Base-by-base conservation (phyloP, 768 basidiomycete genomes). In the Terana coerulea region DNA sequence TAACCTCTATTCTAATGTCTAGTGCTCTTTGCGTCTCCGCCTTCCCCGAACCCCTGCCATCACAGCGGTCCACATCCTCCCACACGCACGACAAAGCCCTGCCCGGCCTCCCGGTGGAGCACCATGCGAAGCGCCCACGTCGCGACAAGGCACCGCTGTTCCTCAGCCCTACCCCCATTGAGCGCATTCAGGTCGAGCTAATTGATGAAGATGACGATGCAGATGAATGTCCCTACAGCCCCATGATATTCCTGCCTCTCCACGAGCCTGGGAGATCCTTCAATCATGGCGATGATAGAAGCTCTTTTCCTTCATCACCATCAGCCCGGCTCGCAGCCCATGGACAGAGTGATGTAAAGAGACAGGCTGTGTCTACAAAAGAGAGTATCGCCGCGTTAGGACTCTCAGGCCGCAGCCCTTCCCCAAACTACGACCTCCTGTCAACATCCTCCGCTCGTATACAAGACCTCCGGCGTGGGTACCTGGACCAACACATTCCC, bases 281-380 rank as follows among this genome's bases (percentile, higher is more conserved):
- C 36, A n/a, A 51, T 37, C 37, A 34, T 14, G 12, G n/a, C 14
- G 21, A 7, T 49, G 37, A 47, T 43, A 24, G 36, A 42, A 29
- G 26, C 24, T 14, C 17, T 5, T 10, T 26, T 21, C 8, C 11
- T 30, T 2, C 40, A 34, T 28, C 48, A 43, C 3, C 47, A 49
- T 49, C 53, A 44, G n/a, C 17, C n/a, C 40, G 28, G 8, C 39
- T 26, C 6, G 33, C 29, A 9, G 21, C 40, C 29, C n/a, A 17
- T 24, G 34, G 26, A 19, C n/a, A 24, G 37, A 17, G 21, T 19
- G 9, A 31, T 21, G 24, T 17, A 22, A 15, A 17, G n/a, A n/a
- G n/a, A 25, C 29, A 40, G 17, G 22, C 49, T 26, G 26, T 21
- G 9, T 51, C 49, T 57, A 53, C 55, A 57, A 57, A 52, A 53